Evolutionary conservation across 257 asterid species (phyloP), one percentile per base, ranked within the genome.

Genomic region (Salvia miltiorrhiza): DNA sequence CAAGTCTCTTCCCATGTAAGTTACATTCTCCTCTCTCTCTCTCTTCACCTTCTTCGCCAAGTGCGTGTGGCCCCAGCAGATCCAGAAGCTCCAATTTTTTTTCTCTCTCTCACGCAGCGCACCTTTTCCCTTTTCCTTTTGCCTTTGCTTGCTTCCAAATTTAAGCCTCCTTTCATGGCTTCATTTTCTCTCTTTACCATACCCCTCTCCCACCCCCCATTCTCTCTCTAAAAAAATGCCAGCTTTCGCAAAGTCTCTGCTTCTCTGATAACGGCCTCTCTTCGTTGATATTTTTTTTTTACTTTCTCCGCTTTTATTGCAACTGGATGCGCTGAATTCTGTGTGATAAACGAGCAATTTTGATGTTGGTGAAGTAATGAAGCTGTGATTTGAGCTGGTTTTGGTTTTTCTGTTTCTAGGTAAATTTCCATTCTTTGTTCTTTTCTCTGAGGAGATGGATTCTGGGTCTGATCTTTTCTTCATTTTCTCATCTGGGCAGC

Each of bases 31-130:
- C 48, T 21, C 54, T 69, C 62, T 74, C 75, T 77, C 79, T 73
- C 83, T 73, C 84, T 50, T 69, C 69, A 49, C 76, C 67, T 67
- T 71, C 76, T 72, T 60, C 75, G 83, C 71, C 67, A 77, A 75
- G 75, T 33, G 83, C 73, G 64, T 41, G 78, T 80, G 90, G 82
- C 45, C 92, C 92, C 92, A 76, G 55, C 83, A 76, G 92, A 89
- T 87, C 90, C 90, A 78, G 63, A 83, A 87, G 75, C 90, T 84
- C 79, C 92, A 79, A 63, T 65, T 70, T 55, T 74, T 65, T 70
- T 55, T 74, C 77, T 75, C 67, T 75, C 76, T 78, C 70, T 40
- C 72, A 61, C 78, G 49, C 67, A 66, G 55, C 79, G 33, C 35
- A 32, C 48, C 69, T 24, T 62, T 68, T 37, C 65, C 47, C 79